phyloP scores from a whole-genome alignment of 345 rosid species.

The Jatropha curcas region DNA sequence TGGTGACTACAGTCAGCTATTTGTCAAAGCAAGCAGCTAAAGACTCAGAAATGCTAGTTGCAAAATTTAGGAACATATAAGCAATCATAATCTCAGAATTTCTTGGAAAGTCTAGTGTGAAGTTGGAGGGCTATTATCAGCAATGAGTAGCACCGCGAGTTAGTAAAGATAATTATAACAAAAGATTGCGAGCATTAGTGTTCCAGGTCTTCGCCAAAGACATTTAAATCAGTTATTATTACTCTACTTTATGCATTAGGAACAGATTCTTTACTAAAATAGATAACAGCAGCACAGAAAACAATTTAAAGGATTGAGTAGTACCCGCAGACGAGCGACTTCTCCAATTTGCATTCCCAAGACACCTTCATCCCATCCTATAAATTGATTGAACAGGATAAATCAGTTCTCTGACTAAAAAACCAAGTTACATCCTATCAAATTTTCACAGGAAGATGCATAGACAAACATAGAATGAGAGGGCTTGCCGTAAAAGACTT shows the following conservation, averaged over 20 bases:
- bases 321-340: conserved; percentile 88
- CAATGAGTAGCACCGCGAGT: background rate
- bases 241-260: background rate
- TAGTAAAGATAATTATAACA: background rate
- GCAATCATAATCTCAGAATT: background rate
- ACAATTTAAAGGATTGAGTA: conserved; percentile 1
- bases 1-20: background rate
- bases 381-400: conserved; percentile 17
- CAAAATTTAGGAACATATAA: too few relatives aligned
- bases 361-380: conserved; percentile 99
- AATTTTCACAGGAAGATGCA: background rate
- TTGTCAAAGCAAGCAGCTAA: background rate
- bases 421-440: background rate
- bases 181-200: background rate
- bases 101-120: background rate
- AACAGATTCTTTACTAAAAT: background rate
- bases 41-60: background rate
- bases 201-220: background rate
- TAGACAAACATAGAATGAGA: background rate
- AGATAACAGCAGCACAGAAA: background rate
- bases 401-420: conserved; percentile 5
- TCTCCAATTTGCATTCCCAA: conserved; percentile 94
- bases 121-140: background rate
- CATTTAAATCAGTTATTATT: background rate
- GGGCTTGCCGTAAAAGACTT: background rate